These are phyloP conservation scores for Lipomyces orientalis DNA, from an alignment of 805 yeast genomes.

Conservation along the genomic window DNA sequence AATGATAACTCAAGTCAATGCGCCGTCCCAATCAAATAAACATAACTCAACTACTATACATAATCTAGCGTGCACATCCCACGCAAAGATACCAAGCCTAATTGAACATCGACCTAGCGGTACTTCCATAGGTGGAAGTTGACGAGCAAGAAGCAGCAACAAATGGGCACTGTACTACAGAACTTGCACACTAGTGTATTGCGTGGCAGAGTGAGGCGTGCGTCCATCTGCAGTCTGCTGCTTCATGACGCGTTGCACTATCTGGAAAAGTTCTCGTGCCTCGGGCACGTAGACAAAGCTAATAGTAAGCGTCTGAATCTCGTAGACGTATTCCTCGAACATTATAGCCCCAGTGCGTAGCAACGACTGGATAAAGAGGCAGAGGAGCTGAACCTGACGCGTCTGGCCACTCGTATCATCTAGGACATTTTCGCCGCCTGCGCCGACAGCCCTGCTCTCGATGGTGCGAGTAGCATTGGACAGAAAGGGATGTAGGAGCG, in stretches of 20 bases:
- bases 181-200: neutral
- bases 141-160: neutral
- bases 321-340: conserved; percentile 31
- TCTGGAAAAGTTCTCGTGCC: conserved; percentile 29
- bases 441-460: conserved; percentile 10
- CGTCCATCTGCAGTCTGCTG: conserved; percentile 3
- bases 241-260: conserved; percentile 20
- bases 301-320: conserved; percentile 30
- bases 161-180: neutral
- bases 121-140: neutral
- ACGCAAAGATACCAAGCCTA: neutral
- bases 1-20: neutral
- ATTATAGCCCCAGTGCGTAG: conserved; percentile 26
- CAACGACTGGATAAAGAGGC: conserved; percentile 31
- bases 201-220: neutral
- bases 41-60: neutral
- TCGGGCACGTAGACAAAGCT: conserved; percentile 31
- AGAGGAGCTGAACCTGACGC: conserved; percentile 31
- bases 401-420: conserved; percentile 10
- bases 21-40: neutral
- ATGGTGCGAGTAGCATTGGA: conserved; percentile 28
- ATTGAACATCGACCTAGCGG: neutral
- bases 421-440: neutral
- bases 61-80: neutral
- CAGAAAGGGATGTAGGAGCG: conserved; percentile 27